These are phyloP conservation scores for Boletus bicolor DNA, from an alignment of 768 basidiomycete species.

Conservation along the genomic window DNA sequence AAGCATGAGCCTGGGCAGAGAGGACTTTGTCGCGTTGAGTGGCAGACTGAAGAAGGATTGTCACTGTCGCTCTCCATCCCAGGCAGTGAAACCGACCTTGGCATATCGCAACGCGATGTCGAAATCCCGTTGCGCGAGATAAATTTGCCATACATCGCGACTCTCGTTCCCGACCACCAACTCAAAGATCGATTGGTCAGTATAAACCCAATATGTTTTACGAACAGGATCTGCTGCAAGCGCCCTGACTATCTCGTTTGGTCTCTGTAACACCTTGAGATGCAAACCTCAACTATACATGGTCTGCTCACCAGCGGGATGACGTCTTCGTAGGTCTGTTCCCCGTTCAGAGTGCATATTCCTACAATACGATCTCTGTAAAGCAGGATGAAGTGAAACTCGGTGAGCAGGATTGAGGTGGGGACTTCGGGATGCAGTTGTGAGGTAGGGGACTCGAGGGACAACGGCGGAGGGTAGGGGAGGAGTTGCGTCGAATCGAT, in stretches of 20 bases:
- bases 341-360: constrained; percentile 77
- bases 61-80: neutral
- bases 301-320: constrained; percentile 65
- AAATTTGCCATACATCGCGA: constrained; percentile 92
- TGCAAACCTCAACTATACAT: neutral
- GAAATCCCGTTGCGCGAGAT: constrained; percentile 72
- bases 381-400: constrained; percentile 88
- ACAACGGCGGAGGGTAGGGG: constrained; percentile 58
- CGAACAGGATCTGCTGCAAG: constrained; percentile 82
- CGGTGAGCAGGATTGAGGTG: constrained; percentile 76
- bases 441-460: constrained; percentile 24
- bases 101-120: constrained; percentile 79
- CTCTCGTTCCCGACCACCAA: constrained; percentile 83
- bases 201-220: constrained; percentile 93
- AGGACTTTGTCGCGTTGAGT: constrained; percentile 82
- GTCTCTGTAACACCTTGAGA: constrained; percentile 50
- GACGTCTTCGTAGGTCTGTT: constrained; percentile 77
- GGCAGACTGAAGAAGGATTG: constrained; percentile 57
- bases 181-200: constrained; percentile 86
- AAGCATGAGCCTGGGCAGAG: constrained; percentile 76
- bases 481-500: constrained; percentile 77
- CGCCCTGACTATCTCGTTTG: constrained; percentile 67
- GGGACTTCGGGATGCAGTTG: constrained; percentile 46
- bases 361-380: constrained; percentile 77
- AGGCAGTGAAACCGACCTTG: constrained; percentile 50